Percentiles rank a stretch among this genome's conserved stretches.
Evolutionary conservation across 768 basidiomycete genomes (phyloP).

Genomic region (Mycena latifolia): DNA sequence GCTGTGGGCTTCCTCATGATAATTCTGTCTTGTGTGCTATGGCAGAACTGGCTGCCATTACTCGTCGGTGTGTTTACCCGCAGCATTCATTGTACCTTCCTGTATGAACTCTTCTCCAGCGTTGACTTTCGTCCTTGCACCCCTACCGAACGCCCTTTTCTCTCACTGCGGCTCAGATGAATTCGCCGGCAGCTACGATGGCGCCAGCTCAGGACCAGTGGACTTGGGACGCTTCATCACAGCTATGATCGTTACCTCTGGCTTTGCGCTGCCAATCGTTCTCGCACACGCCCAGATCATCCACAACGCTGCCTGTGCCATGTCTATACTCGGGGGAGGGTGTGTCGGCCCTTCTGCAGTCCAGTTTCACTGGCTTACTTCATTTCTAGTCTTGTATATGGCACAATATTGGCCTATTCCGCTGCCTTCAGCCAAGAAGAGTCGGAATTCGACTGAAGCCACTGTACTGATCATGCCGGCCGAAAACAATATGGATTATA

Average conservation of each 20-base stretch:
- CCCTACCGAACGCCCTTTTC: slow-evolving; percentile 94
- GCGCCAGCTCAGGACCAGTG: slow-evolving; percentile 65
- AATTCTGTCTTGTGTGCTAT: slow-evolving; percentile 96
- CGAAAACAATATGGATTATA: slow-evolving; percentile 27
- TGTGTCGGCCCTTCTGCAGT: slow-evolving; percentile 52
- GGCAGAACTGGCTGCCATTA: slow-evolving; percentile 96
- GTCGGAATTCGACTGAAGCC: slow-evolving; percentile 79
- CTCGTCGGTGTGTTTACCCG: slow-evolving; percentile 82
- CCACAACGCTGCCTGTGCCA: slow-evolving; percentile 83
- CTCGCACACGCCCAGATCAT: slow-evolving; percentile 94
- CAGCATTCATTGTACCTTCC: neutral
- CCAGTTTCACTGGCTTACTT: slow-evolving; percentile 6
- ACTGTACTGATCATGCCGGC: slow-evolving; percentile 13
- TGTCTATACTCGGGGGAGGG: slow-evolving; percentile 97
- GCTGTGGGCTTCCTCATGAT: slow-evolving; percentile 98
- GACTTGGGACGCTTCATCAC: slow-evolving; percentile 98
- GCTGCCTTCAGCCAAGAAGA: slow-evolving; percentile 85
- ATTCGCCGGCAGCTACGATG: slow-evolving; percentile 82
- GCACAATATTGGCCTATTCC: slow-evolving; percentile 90
- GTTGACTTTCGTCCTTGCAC: slow-evolving; percentile 94
- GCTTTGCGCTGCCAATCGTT: slow-evolving; percentile 92
- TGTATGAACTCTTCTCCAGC: slow-evolving; percentile 61
- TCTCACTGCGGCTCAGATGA: slow-evolving; percentile 94
- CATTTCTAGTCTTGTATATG: slow-evolving; percentile 78
- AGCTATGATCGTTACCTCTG: slow-evolving; percentile 89